A percentile compares a stretch with the other conserved stretches of the same genome.
Conservation (phyloP, 2,329 filamentous ascomycete genomes). For the Lecanosticta acicola region DNA sequence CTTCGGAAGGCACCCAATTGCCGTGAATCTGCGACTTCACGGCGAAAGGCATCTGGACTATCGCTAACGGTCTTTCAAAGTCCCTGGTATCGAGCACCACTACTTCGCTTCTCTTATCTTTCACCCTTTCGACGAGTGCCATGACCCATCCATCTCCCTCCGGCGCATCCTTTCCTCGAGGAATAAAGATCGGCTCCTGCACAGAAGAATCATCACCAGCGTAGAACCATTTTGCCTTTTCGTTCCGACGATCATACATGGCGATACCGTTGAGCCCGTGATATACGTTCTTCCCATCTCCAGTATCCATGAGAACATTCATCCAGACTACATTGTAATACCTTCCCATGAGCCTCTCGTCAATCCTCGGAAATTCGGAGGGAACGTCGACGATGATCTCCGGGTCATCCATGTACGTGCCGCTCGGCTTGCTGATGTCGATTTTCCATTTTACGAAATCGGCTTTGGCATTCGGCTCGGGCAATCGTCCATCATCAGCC, state of each 20-base stretch:
- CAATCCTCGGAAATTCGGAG: constrained; percentile 42
- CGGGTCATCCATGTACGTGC: constrained; percentile 27
- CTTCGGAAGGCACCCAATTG: constrained; percentile 7
- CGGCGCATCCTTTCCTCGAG: constrained; percentile 34
- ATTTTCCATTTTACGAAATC: constrained; percentile 42
- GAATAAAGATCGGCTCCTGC: constrained; percentile 52
- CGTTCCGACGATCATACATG: constrained; percentile 18
- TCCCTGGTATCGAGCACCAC: constrained; percentile 40
- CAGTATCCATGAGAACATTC: constrained; percentile 34
- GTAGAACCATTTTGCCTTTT: constrained; percentile 32
- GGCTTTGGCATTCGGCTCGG: constrained; percentile 34
- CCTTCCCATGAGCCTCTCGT: constrained; percentile 40
- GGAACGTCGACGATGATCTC: constrained; percentile 34
- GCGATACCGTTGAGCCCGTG: constrained; percentile 19
- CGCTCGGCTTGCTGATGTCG: constrained; percentile 31
- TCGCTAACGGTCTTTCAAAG: constrained; percentile 36
- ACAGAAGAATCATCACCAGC: constrained; percentile 40
- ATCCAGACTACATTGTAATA: constrained; percentile 39
- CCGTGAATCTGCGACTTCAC: constrained; percentile 20
- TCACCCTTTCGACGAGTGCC: constrained; percentile 36
- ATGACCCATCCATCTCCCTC: constrained; percentile 51
- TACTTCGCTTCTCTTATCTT: constrained; percentile 28
- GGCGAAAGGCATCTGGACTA: constrained; percentile 37
- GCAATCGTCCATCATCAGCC: constrained; percentile 30
- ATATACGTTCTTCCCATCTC: constrained; percentile 31